These are phyloP conservation scores for Penicillium psychrosexuale DNA, from an alignment of 2,329 filamentous ascomycete genomes.

Conservation along the genomic window DNA sequence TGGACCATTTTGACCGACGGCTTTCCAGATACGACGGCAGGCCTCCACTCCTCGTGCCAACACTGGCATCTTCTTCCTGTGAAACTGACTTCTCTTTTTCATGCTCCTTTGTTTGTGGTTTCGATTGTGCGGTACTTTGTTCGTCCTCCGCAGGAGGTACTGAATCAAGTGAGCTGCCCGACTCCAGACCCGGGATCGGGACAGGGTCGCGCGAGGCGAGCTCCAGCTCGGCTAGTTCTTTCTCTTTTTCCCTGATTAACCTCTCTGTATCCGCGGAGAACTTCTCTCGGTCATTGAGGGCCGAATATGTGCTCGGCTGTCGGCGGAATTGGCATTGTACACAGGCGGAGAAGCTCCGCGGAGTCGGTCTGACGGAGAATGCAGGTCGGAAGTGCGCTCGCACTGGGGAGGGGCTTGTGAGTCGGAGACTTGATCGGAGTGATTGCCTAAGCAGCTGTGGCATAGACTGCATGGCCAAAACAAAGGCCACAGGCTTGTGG, in stretches of 20 bases:
- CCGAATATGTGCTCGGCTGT: constrained; percentile 27
- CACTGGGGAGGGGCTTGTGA: constrained; percentile 24
- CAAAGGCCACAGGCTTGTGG: constrained; percentile 20
- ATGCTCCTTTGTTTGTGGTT: constrained; percentile 10
- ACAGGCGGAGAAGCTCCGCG: constrained; percentile 40
- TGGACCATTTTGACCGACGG: constrained; percentile 56
- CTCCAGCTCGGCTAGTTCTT: constrained; percentile 15
- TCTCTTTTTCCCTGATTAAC: constrained; percentile 10
- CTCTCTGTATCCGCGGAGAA: constrained; percentile 23
- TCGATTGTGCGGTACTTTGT: constrained; percentile 1
- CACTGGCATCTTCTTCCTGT: constrained; percentile 5
- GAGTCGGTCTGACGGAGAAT: constrained; percentile 21
- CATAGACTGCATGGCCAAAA: constrained; percentile 41
- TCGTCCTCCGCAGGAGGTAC: constrained; percentile 15
- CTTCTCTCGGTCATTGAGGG: constrained; percentile 22
- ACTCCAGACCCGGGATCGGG: constrained; percentile 17
- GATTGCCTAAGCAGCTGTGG: constrained; percentile 41
- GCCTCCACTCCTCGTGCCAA: constrained; percentile 15
- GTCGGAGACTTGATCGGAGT: constrained; percentile 28
- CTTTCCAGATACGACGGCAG: constrained; percentile 40
- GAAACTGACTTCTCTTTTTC: constrained; percentile 13
- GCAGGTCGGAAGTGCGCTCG: constrained; percentile 24
- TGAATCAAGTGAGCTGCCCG: constrained; percentile 17
- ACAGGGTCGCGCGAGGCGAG: constrained; percentile 19
- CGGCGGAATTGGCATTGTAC: constrained; percentile 43